These are phyloP conservation scores for Chernovozyma sophiae-reginae DNA, from an alignment of 1,139 yeast species.

Conservation along the genomic window DNA sequence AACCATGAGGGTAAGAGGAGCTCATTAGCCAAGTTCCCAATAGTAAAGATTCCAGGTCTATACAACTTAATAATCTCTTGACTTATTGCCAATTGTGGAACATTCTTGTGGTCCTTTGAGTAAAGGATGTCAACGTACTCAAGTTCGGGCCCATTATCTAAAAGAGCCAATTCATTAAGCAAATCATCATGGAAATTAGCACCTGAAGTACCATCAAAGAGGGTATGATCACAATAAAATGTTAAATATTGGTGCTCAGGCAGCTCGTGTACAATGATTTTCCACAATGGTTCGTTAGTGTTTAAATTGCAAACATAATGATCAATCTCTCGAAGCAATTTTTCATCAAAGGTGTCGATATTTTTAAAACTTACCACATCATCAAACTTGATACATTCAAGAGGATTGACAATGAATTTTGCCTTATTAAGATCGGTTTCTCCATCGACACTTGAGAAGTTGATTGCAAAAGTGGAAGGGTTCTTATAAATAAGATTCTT, in stretches of 20 bases:
- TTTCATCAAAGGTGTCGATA: conserved; percentile 14
- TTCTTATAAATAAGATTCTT: conserved; percentile 16
- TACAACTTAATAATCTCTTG: conserved; percentile 10
- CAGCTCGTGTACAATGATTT: conserved; percentile 17
- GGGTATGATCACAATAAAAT: conserved; percentile 29
- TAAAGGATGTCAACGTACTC: conserved; percentile 6
- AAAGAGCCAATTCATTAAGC: conserved; percentile 12
- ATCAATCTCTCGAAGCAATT: conserved; percentile 16
- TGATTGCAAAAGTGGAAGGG: conserved; percentile 20
- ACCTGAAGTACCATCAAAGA: conserved; percentile 35
- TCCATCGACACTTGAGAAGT: conserved; percentile 10
- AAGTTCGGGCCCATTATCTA: neutral
- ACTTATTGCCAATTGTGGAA: conserved; percentile 8
- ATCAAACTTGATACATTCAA: conserved; percentile 18
- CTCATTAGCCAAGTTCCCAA: conserved; percentile 3
- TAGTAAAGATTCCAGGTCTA: conserved; percentile 9
- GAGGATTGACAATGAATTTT: conserved; percentile 17
- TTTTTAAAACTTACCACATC: conserved; percentile 20
- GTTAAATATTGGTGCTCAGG: conserved; percentile 16
- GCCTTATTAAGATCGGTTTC: conserved; percentile 10
- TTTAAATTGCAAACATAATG: conserved; percentile 14
- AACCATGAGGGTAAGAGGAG: conserved; percentile 10
- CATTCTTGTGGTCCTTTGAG: conserved; percentile 4
- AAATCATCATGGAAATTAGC: conserved; percentile 30
- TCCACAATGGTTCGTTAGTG: conserved; percentile 26